A percentile compares a stretch with the other conserved stretches of the same genome.
These are phyloP conservation scores for Pleurotus sapidus DNA, from an alignment of 768 basidiomycete genomes.

Conservation along the genomic window DNA sequence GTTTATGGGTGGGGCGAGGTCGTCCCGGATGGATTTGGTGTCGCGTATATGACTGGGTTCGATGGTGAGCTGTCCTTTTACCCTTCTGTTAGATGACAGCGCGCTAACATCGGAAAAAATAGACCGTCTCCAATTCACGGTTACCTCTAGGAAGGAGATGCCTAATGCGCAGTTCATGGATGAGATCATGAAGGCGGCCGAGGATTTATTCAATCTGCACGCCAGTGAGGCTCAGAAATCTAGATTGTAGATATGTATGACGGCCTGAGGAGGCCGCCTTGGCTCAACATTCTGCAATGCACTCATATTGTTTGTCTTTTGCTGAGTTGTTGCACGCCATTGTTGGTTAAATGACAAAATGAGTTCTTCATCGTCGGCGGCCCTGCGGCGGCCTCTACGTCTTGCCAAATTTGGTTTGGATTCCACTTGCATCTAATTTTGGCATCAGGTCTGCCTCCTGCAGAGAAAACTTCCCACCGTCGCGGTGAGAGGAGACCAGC, in stretches of 20 bases:
- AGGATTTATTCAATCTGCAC: slow-evolving; percentile 71
- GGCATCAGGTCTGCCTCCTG: no score
- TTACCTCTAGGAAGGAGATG: slow-evolving; percentile 86
- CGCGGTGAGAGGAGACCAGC: no score
- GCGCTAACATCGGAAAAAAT: not conserved
- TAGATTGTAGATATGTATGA: slow-evolving; percentile 26
- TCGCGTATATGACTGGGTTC: slow-evolving; percentile 92
- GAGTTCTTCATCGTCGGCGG: no score
- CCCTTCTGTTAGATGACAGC: not conserved
- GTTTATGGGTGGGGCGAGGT: slow-evolving; percentile 97
- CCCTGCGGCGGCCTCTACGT: no score
- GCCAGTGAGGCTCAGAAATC: slow-evolving; percentile 25
- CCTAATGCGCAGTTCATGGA: slow-evolving; percentile 71
- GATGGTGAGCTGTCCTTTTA: slow-evolving; percentile 48
- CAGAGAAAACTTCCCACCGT: no score
- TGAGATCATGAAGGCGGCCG: slow-evolving; percentile 59
- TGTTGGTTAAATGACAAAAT: no score
- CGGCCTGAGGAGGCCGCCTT: no score
- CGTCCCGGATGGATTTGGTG: slow-evolving; percentile 91
- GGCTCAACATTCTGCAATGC: no score
- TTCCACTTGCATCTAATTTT: no score
- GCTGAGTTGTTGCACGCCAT: no score
- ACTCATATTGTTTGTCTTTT: no score
- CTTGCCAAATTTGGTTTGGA: no score
- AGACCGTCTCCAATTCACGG: slow-evolving; percentile 84